Conservation (phyloP, 306 rosid genomes). For the Vicia sativa region DNA sequence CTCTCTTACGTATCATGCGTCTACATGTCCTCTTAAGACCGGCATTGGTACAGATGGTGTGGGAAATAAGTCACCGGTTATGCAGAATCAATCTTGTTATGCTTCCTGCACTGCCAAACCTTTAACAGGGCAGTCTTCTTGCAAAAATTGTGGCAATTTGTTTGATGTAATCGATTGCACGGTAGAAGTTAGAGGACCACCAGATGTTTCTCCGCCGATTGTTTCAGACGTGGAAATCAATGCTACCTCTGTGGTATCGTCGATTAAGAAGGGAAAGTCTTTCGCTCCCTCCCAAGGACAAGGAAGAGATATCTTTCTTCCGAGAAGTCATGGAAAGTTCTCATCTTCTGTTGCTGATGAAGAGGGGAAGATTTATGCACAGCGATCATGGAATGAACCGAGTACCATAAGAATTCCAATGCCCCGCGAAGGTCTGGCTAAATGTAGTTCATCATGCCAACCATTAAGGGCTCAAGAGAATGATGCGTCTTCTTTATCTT, state of each 20-base stretch:
- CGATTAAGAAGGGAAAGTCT: slow-evolving; percentile 44
- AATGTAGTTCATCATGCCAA: slow-evolving; percentile 50
- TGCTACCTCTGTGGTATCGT: slow-evolving; percentile 46
- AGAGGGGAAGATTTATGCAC: slow-evolving; percentile 40
- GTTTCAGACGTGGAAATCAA: slow-evolving; percentile 43
- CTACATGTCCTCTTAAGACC: slow-evolving; percentile 43
- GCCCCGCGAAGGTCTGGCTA: slow-evolving; percentile 44
- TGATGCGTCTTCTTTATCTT: slow-evolving; percentile 47
- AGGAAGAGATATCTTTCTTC: slow-evolving; percentile 48
- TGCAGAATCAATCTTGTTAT: slow-evolving; percentile 41
- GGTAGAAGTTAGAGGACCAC: slow-evolving; percentile 44
- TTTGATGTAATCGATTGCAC: slow-evolving; percentile 52
- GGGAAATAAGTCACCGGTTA: slow-evolving; percentile 32
- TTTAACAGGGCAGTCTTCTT: slow-evolving; percentile 61
- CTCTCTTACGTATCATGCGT: slow-evolving; percentile 53
- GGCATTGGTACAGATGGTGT: slow-evolving; percentile 36
- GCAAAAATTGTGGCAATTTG: slow-evolving; percentile 66
- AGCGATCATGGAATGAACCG: slow-evolving; percentile 37
- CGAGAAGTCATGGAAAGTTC: slow-evolving; percentile 41
- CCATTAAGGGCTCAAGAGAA: slow-evolving; percentile 42
- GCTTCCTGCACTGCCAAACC: slow-evolving; percentile 40
- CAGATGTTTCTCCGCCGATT: slow-evolving; percentile 36
- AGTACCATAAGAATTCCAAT: slow-evolving; percentile 43
- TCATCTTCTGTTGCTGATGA: slow-evolving; percentile 41
- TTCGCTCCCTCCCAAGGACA: slow-evolving; percentile 43